Conservation (phyloP, 345 rosid genomes). For the Bruguiera parviflora region DNA sequence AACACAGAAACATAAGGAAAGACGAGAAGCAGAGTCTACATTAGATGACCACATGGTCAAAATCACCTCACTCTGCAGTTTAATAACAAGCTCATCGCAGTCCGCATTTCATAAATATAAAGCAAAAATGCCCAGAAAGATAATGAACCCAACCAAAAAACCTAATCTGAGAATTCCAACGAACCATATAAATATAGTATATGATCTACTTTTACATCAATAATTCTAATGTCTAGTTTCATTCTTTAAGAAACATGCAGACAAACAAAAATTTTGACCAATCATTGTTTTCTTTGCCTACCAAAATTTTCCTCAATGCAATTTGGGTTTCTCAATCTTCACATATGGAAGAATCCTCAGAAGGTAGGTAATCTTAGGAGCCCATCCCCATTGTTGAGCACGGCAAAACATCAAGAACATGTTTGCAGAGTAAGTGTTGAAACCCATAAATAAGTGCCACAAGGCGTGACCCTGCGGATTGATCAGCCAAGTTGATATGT, state of each 20-base stretch:
- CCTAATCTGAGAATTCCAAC: conserved; percentile 3
- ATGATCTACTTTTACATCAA: not conserved
- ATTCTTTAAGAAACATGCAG: conserved; percentile 14
- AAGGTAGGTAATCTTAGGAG: conserved; percentile 49
- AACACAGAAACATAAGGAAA: too few relatives aligned
- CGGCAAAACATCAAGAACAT: conserved; percentile 93
- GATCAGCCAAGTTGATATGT: conserved; percentile 53
- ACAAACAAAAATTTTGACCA: conserved; percentile 4
- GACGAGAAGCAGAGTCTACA: too few relatives aligned
- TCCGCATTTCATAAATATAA: too few relatives aligned
- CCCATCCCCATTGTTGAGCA: conserved; percentile 75
- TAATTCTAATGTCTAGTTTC: not conserved
- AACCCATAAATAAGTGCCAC: conserved; percentile 84
- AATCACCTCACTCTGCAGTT: too few relatives aligned
- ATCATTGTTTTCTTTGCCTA: conserved; percentile 4
- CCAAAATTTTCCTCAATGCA: conserved; percentile 10
- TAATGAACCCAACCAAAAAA: not conserved
- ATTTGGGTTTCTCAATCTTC: conserved; percentile 75
- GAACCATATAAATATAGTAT: conserved; percentile 17
- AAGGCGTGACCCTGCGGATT: conserved; percentile 89
- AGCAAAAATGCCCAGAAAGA: not conserved
- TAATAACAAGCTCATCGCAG: too few relatives aligned
- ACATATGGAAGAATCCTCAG: conserved; percentile 68
- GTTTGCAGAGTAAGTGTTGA: conserved; percentile 78
- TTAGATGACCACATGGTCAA: too few relatives aligned